A percentile compares a stretch with the other conserved stretches of the same genome.
Conservation (phyloP, 2,329 filamentous ascomycete species). For the Sporothrix mexicana region DNA sequence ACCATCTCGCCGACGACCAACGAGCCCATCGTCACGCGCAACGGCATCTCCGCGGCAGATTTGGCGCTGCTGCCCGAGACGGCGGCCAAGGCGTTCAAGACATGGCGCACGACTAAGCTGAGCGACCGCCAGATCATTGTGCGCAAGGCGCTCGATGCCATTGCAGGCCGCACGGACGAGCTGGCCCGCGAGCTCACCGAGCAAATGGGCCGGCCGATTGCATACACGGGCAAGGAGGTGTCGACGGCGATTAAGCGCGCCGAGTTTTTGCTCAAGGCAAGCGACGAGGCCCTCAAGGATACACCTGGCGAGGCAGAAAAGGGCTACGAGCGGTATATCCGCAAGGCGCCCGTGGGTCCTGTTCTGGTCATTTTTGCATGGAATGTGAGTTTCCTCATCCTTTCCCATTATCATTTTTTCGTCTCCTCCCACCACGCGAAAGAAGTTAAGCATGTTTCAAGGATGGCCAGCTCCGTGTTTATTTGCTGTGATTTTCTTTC, state of each 20-base stretch:
- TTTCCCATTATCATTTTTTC: constrained; percentile 7
- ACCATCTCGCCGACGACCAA: constrained; percentile 94
- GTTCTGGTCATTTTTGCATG: constrained; percentile 91
- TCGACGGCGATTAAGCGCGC: constrained; percentile 83
- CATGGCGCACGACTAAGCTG: constrained; percentile 76
- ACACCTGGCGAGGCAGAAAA: constrained; percentile 82
- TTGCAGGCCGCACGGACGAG: constrained; percentile 75
- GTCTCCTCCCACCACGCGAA: constrained; percentile 11
- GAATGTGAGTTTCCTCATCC: constrained; percentile 71
- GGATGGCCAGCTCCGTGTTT: background rate
- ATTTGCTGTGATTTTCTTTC: background rate
- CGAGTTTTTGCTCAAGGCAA: constrained; percentile 85
- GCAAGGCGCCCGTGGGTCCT: constrained; percentile 85
- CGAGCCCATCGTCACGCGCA: constrained; percentile 78
- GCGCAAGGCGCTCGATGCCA: constrained; percentile 74
- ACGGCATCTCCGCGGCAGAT: constrained; percentile 73
- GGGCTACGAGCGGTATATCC: constrained; percentile 89
- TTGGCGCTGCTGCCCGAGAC: constrained; percentile 72
- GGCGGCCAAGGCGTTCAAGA: constrained; percentile 76
- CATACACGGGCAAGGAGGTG: constrained; percentile 83
- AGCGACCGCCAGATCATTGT: constrained; percentile 79
- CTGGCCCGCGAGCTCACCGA: constrained; percentile 84
- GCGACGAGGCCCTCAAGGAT: constrained; percentile 76
- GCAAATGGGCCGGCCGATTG: constrained; percentile 94
- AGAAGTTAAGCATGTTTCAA: background rate